These are phyloP conservation scores for Brasenia schreberi DNA, from an alignment of 164 flowering plant genomes.

Conservation along the genomic window DNA sequence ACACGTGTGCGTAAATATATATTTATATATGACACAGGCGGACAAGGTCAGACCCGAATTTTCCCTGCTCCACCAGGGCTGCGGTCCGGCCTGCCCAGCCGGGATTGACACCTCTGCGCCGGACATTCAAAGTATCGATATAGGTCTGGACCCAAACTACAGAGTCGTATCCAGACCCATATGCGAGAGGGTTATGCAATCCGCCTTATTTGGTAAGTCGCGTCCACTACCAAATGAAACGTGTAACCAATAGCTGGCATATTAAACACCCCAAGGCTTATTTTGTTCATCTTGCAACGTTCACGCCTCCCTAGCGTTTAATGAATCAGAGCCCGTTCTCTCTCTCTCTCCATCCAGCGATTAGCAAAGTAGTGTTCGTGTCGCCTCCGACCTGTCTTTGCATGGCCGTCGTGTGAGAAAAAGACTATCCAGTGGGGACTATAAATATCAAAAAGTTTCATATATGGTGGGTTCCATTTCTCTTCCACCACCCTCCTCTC, in stretches of 20 bases:
- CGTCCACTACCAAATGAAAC: not conserved
- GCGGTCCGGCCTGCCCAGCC: too few relatives aligned
- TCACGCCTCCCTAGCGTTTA: not conserved
- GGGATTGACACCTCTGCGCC: too few relatives aligned
- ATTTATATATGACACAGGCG: too few relatives aligned
- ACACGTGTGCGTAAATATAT: too few relatives aligned
- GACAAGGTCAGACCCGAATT: too few relatives aligned
- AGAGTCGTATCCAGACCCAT: too few relatives aligned
- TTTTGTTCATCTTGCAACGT: not conserved
- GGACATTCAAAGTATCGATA: too few relatives aligned
- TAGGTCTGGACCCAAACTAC: too few relatives aligned
- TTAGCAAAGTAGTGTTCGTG: not conserved
- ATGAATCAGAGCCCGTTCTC: not conserved
- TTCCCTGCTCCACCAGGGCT: too few relatives aligned
- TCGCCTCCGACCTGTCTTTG: not conserved
- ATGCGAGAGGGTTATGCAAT: too few relatives aligned
- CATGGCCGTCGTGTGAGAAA: not conserved
- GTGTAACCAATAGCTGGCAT: not conserved
- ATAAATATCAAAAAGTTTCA: not conserved
- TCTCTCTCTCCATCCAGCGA: not conserved
- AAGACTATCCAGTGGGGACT: not conserved
- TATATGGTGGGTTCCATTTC: not conserved
- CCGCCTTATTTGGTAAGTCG: not conserved
- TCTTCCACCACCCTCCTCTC: not conserved
- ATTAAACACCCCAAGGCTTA: not conserved